phyloP scores from a whole-genome alignment of 495 filamentous ascomycete genomes.

The Lentithecium fluviatile region DNA sequence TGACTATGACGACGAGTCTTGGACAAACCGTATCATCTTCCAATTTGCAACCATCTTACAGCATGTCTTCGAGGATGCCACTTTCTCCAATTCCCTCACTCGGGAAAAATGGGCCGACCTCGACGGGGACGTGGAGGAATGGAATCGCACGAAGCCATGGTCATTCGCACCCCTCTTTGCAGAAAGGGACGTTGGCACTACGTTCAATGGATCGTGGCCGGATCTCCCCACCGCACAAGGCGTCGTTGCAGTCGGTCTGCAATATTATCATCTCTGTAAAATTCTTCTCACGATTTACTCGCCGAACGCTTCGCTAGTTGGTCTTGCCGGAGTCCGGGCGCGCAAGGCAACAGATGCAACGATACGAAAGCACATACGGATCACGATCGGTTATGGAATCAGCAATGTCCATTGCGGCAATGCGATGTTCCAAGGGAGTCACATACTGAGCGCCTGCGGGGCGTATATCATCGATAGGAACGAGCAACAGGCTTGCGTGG shows the following conservation, averaged over 20 bases:
- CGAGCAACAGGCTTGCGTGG: slow-evolving; percentile 21
- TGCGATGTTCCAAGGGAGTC: slow-evolving; percentile 25
- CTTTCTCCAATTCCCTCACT: background rate
- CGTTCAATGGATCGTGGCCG: slow-evolving; percentile 17
- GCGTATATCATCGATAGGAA: slow-evolving; percentile 10
- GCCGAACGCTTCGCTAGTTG: slow-evolving; percentile 15
- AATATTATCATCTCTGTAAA: slow-evolving; percentile 27
- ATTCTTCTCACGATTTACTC: slow-evolving; percentile 24
- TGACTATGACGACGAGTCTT: slow-evolving; percentile 20
- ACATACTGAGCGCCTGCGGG: slow-evolving; percentile 19
- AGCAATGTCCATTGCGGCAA: slow-evolving; percentile 19
- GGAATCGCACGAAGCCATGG: slow-evolving; percentile 21
- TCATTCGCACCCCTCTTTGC: slow-evolving; percentile 15
- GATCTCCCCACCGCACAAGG: slow-evolving; percentile 17
- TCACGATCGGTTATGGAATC: slow-evolving; percentile 19
- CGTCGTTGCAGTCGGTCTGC: slow-evolving; percentile 21
- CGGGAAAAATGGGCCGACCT: slow-evolving; percentile 16
- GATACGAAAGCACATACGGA: slow-evolving; percentile 11
- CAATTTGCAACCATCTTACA: slow-evolving; percentile 22
- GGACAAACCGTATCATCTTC: slow-evolving; percentile 26
- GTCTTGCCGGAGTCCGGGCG: slow-evolving; percentile 6
- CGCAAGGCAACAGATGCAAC: slow-evolving; percentile 15
- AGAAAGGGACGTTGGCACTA: slow-evolving; percentile 1
- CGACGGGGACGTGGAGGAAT: slow-evolving; percentile 17
- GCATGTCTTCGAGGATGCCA: slow-evolving; percentile 15